These are phyloP conservation scores for Pseudozyma tsukubaensis DNA, from an alignment of 1,284 basidiomycete genomes.

Conservation along the genomic window DNA sequence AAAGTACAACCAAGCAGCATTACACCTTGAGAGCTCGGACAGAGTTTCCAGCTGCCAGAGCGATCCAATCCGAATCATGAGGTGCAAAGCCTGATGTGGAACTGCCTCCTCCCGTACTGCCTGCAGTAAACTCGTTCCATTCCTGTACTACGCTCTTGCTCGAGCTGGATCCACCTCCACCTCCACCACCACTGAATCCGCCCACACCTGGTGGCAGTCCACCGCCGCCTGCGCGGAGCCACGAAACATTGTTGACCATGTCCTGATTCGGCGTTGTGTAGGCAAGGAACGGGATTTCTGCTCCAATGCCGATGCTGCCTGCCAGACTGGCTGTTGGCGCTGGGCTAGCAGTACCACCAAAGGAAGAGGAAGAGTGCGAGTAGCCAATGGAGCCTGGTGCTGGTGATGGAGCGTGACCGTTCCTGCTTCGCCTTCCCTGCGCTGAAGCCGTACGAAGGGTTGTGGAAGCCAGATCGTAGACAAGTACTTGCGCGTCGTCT, in stretches of 20 bases:
- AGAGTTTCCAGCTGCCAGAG: constrained; percentile 44
- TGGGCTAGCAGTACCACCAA: constrained; percentile 46
- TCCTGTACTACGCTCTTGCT: constrained; percentile 63
- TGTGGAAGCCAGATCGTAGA: constrained; percentile 65
- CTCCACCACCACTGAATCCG: constrained; percentile 27
- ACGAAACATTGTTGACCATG: constrained; percentile 68
- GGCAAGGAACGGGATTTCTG: constrained; percentile 64
- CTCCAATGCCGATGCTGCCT: constrained; percentile 55
- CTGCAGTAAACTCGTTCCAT: constrained; percentile 65
- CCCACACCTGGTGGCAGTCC: constrained; percentile 40
- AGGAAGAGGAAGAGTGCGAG: constrained; percentile 42
- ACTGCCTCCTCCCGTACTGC: constrained; percentile 16
- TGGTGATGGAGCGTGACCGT: constrained; percentile 56
- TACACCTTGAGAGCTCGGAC: constrained; percentile 48
- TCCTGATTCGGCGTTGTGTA: constrained; percentile 61
- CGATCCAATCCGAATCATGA: constrained; percentile 53
- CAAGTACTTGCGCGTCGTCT: constrained; percentile 66
- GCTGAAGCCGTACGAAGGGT: constrained; percentile 65
- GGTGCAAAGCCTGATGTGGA: constrained; percentile 38
- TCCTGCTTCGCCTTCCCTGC: constrained; percentile 64
- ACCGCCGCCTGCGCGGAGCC: constrained; percentile 55
- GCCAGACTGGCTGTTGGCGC: constrained; percentile 42
- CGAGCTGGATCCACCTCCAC: constrained; percentile 21
- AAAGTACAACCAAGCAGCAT: background rate
- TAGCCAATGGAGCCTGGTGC: constrained; percentile 47